Evolutionary conservation across 73 alveolate species (phyloP), one percentile per base, ranked within the genome.

Genomic region (Urostyla sp.): DNA sequence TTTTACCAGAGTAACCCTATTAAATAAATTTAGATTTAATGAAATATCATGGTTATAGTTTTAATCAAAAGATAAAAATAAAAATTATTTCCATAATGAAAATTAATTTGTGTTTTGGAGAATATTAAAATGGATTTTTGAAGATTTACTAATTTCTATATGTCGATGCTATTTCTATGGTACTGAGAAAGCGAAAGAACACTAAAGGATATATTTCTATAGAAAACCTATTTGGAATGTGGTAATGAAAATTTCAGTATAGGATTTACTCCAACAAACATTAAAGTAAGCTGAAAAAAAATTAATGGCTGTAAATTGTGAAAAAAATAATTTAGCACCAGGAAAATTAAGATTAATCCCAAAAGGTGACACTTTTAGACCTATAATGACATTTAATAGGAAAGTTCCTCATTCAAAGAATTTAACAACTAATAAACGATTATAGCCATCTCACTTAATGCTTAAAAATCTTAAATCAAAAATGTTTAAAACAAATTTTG

Each of bases 291-390:
- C 69, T 11, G 63, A 46, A 43, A 60, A 74, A 49, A 16, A 58
- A 34, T 83, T 77, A 16, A 81, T 48, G 85, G 21, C 43, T 34
- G 72, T 78, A 20, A 36, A 48, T 48, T 63, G 81, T 20, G 80
- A 78, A 38, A 24, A 46, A 11, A 21, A 38, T 16, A 48, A 63
- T 13, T 55, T 53, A 28, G 93, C 93, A 18, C 84, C 92, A 27
- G 95, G 95, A 7, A 92, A 89, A 51, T 83, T 92, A 0, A 77
- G 98, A 38, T 75, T 92, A 15, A 80, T 92, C 18, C 98, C 98
- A 18, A 92, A 92, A 58, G 89, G 89, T 11, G 91, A 83, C 5
- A 89, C 98, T 0, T 89, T 92, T 82, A 60, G 98, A 28, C 98
- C 98, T 0, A 92, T 92, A 28, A 89, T 89, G 93, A 92, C 98